Evolutionary conservation across 495 filamentous ascomycete genomes (phyloP).

Genomic region (Aspergillus biplanus): DNA sequence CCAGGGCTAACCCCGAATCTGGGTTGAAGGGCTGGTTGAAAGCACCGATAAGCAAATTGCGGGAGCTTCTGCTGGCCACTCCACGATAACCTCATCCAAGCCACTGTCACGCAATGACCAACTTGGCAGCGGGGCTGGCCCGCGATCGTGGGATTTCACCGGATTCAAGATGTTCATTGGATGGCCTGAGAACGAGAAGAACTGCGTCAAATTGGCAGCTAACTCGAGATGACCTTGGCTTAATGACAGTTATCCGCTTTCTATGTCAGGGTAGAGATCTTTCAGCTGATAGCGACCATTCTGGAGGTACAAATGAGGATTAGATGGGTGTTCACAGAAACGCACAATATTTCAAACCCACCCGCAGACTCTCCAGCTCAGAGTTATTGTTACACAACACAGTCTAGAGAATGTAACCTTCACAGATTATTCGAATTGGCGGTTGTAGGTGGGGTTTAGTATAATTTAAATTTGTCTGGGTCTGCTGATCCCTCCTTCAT

Average conservation of each 20-base stretch:
- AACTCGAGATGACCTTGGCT: constrained; percentile 29
- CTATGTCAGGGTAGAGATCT: constrained; percentile 49
- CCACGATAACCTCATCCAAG: background rate
- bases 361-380: constrained; percentile 56
- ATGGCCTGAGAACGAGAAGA: constrained; percentile 59
- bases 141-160: background rate
- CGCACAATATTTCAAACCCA: constrained; percentile 17
- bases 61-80: background rate
- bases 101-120: background rate
- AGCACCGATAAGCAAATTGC: background rate
- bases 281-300: constrained; percentile 55
- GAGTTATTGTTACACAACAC: no score
- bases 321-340: background rate
- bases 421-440: no score
- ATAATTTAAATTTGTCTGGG: no score
- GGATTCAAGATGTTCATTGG: background rate
- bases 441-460: no score
- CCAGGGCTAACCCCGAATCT: background rate
- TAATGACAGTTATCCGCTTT: background rate
- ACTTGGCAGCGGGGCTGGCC: background rate
- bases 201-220: constrained; percentile 54
- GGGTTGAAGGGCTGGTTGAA: no score
- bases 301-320: constrained; percentile 20
- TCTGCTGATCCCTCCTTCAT: no score
- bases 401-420: no score